These are phyloP conservation scores for Clavariopsis aquatica DNA, from an alignment of 495 filamentous ascomycete genomes.

Conservation along the genomic window DNA sequence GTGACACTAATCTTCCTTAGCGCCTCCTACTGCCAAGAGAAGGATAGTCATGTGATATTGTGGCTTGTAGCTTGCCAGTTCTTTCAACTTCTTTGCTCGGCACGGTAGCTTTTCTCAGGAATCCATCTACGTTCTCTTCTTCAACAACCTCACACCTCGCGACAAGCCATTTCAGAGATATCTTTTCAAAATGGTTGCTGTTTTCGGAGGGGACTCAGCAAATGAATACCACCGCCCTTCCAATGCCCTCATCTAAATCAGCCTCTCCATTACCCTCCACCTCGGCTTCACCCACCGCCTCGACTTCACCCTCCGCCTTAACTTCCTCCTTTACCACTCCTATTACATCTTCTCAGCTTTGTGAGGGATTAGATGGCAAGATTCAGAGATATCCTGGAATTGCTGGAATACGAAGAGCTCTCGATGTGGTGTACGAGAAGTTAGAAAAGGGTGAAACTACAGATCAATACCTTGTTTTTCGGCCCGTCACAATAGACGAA, in stretches of 20 bases:
- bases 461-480: conserved; percentile 3
- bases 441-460: conserved; percentile 1
- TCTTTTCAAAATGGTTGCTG: neutral
- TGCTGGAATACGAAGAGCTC: neutral
- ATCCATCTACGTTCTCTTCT: no score
- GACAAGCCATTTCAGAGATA: neutral
- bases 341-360: conserved; percentile 2
- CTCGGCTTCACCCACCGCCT: neutral
- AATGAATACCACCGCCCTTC: neutral
- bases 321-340: conserved; percentile 1
- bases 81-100: no score
- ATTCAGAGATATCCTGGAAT: conserved; percentile 2
- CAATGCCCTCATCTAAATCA: neutral
- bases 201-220: neutral
- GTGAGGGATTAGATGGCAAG: conserved; percentile 1
- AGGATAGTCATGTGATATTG: no score
- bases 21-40: no score
- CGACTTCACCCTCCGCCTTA: conserved; percentile 1
- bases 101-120: no score
- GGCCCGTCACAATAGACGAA: conserved; percentile 1
- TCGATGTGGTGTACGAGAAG: neutral
- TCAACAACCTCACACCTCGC: conserved; percentile 4
- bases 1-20: no score
- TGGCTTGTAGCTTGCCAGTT: no score
- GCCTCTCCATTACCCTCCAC: neutral